Percentiles rank a stretch among this genome's conserved stretches.
These are phyloP conservation scores for Pichia exigua DNA, from an alignment of 805 yeast species.

Conservation along the genomic window DNA sequence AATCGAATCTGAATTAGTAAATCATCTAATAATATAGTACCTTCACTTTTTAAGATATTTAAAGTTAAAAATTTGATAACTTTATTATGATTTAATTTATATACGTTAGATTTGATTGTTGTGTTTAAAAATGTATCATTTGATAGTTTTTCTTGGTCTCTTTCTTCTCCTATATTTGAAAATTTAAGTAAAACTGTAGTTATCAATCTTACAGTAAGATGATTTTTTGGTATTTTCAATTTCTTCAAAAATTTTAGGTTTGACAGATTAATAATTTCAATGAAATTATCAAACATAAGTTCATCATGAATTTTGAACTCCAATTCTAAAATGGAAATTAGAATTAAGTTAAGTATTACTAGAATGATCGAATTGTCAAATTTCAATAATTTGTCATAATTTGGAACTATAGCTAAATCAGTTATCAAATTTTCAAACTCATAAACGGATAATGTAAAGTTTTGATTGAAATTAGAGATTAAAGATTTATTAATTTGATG, in stretches of 20 bases:
- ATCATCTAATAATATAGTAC: slow-evolving; percentile 32
- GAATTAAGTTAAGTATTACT: neutral
- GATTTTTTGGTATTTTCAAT: neutral
- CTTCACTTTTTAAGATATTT: slow-evolving; percentile 4
- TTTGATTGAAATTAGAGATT: neutral
- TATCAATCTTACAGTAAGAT: neutral
- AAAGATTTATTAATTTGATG: neutral
- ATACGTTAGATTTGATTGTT: neutral
- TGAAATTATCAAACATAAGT: neutral
- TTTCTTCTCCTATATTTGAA: neutral
- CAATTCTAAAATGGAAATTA: neutral
- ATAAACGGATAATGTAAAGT: neutral
- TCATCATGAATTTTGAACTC: neutral
- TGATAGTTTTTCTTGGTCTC: neutral
- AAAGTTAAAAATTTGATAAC: slow-evolving; percentile 14
- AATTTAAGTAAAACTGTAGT: neutral
- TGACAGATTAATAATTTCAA: neutral
- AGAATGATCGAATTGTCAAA: neutral
- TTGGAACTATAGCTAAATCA: neutral
- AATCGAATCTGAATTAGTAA: slow-evolving; percentile 59
- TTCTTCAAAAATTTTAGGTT: neutral
- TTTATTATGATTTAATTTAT: slow-evolving; percentile 10
- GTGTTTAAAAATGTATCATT: neutral
- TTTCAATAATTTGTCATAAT: neutral
- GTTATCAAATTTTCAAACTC: neutral